Evolutionary conservation across 345 rosid genomes (phyloP), one percentile per base, ranked within the genome.

Genomic region (Citropsis articulata): DNA sequence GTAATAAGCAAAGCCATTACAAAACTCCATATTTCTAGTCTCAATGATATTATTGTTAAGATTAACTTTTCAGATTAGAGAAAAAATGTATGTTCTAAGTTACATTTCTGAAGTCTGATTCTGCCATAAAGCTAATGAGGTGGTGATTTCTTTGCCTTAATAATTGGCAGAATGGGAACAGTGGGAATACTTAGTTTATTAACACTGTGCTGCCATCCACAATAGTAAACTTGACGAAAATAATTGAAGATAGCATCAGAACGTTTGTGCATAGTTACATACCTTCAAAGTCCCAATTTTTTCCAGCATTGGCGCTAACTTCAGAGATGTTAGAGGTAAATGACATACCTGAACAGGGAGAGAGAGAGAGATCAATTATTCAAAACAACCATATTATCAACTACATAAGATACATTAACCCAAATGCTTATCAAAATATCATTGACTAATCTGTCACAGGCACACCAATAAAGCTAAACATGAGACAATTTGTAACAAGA

Each of bases 221-320:
- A n/a, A 71, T 12, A 28, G 65, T 59, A 35, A 74, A 78, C 61
- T 28, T 25, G 18, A 64, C 28, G 5, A 53, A n/a, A 21, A 13
- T 14, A 0, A 76, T 53, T 31, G 50, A 71, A 14, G 56, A 42
- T 16, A 6, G 42, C 36, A 63, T 9, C 68, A 30, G 27, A 75
- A 42, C n/a, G 72, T n/a, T 61, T 19, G 35, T 5, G 13, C 45
- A 40, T 40, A 38, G 13, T 40, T 40, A 30, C 61, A 14, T 86
- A 90, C 97, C 91, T 88, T 90, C 63, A 92, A 77, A 70, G 94
- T 84, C 53, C 79, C 84, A 75, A 94, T 94, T 87, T 86, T 88
- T 78, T 77, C 90, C 63, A 96, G 85, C 91, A 87, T 80, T 18
- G 94, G 78, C 77, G 95, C 89, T 68, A 96, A 86, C 83, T 84